phyloP scores from a whole-genome alignment of 2,329 filamentous ascomycete genomes.

The Knoxdaviesia capensis region DNA sequence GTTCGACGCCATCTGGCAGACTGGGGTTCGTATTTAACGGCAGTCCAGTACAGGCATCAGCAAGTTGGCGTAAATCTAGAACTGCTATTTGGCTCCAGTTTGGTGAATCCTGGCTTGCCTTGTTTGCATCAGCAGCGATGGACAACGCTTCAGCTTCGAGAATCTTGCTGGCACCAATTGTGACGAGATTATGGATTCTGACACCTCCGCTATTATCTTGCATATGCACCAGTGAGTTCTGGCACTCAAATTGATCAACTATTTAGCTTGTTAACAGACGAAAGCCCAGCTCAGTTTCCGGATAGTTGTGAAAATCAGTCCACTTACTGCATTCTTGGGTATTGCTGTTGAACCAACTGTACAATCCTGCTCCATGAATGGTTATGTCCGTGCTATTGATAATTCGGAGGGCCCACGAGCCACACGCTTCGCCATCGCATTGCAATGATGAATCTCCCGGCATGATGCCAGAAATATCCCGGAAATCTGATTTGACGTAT shows the following conservation, averaged over 20 bases:
- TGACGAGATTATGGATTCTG: slow-evolving; percentile 10
- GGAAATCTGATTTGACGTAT: slow-evolving; percentile 9
- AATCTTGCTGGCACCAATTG: slow-evolving; percentile 10
- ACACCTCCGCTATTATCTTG: slow-evolving; percentile 8
- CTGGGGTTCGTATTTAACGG: too few species aligned
- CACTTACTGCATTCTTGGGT: neutral
- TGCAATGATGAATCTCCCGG: slow-evolving; percentile 3
- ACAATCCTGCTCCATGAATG: slow-evolving; percentile 9
- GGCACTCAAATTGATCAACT: slow-evolving; percentile 6
- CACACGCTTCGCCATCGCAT: slow-evolving; percentile 1
- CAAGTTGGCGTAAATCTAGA: too few species aligned
- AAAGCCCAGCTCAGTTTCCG: neutral
- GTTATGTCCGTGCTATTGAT: slow-evolving; percentile 5
- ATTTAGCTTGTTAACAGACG: neutral
- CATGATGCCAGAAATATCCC: neutral
- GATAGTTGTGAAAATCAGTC: neutral
- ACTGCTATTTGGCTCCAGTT: too few species aligned
- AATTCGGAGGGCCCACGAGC: slow-evolving; percentile 9
- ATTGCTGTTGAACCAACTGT: slow-evolving; percentile 10
- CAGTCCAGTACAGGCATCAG: too few species aligned
- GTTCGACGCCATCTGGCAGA: too few species aligned
- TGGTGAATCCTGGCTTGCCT: too few species aligned
- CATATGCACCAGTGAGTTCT: slow-evolving; percentile 8
- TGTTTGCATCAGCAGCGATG: too few species aligned
- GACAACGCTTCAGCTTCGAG: too few species aligned